A percentile compares a stretch with the other conserved stretches of the same genome.
These are phyloP conservation scores for Miscanthus sacchariflorus DNA, from an alignment of 202 grass and related monocot genomes.

Conservation along the genomic window DNA sequence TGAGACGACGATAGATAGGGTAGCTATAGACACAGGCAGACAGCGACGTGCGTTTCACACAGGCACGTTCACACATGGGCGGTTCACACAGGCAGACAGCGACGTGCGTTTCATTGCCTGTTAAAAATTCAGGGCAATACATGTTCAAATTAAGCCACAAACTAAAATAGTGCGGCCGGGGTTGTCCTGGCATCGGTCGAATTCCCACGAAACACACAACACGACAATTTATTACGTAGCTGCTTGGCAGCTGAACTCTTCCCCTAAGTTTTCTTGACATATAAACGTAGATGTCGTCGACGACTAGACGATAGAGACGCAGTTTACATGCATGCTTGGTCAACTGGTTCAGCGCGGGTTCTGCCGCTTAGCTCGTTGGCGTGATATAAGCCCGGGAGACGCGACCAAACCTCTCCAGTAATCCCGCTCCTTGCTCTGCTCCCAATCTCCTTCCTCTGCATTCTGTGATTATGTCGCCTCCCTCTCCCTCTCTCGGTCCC, in stretches of 20 bases:
- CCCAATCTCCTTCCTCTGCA: too few species aligned
- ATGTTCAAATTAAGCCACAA: not conserved
- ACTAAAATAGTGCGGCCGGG: too few species aligned
- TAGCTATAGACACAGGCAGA: not conserved
- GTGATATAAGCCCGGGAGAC: slow-evolving; percentile 26
- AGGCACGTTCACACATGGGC: too few species aligned
- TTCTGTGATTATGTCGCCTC: too few species aligned
- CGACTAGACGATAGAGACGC: not conserved
- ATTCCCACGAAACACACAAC: not conserved
- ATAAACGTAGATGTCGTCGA: not conserved
- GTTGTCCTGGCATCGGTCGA: not conserved
- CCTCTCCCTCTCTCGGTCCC: too few species aligned
- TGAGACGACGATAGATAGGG: too few species aligned
- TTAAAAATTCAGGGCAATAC: not conserved
- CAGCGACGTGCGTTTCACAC: too few species aligned
- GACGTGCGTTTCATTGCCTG: not conserved
- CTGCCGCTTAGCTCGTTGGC: not conserved
- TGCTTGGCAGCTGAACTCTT: too few species aligned
- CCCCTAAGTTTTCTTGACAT: too few species aligned
- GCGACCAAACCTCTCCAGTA: not conserved
- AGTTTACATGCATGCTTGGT: not conserved
- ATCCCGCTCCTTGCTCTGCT: not conserved
- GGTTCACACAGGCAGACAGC: not conserved
- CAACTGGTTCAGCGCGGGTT: not conserved
- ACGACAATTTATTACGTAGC: too few species aligned